phyloP scores from a whole-genome alignment of 2,329 filamentous ascomycete species.

The Cladophialophora psammophila region DNA sequence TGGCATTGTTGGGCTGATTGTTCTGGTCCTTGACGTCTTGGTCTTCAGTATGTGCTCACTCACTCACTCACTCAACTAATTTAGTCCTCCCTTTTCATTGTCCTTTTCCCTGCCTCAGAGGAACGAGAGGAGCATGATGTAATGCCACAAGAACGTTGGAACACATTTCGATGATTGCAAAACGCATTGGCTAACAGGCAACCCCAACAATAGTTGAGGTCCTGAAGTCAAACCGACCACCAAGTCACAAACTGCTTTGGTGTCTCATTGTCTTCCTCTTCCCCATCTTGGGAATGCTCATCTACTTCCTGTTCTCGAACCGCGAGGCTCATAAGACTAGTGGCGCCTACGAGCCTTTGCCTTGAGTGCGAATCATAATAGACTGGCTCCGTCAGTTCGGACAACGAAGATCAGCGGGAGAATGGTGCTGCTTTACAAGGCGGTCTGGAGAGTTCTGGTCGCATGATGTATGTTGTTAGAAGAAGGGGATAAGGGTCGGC shows the following conservation, averaged over 20 bases:
- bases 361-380: neutral
- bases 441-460: neutral
- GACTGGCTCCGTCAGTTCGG: neutral
- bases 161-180: neutral
- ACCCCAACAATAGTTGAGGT: conserved; percentile 31
- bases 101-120: neutral
- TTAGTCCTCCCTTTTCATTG: too few relatives aligned
- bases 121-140: too few relatives aligned
- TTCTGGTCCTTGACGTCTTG: conserved; percentile 34
- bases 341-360: conserved; percentile 33
- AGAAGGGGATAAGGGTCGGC: neutral
- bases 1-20: conserved; percentile 32
- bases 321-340: conserved; percentile 29
- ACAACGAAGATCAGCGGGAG: neutral
- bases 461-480: too few relatives aligned
- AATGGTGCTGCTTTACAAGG: neutral
- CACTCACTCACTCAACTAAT: neutral
- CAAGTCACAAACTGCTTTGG: conserved; percentile 32
- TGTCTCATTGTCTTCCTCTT: conserved; percentile 34
- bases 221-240: conserved; percentile 32
- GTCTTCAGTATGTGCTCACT: conserved; percentile 30
- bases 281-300: conserved; percentile 35
- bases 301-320: conserved; percentile 38
- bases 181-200: neutral
- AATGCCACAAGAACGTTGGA: too few relatives aligned